Conservation (phyloP, 2,329 filamentous ascomycete species). For the Venturia asperata region DNA sequence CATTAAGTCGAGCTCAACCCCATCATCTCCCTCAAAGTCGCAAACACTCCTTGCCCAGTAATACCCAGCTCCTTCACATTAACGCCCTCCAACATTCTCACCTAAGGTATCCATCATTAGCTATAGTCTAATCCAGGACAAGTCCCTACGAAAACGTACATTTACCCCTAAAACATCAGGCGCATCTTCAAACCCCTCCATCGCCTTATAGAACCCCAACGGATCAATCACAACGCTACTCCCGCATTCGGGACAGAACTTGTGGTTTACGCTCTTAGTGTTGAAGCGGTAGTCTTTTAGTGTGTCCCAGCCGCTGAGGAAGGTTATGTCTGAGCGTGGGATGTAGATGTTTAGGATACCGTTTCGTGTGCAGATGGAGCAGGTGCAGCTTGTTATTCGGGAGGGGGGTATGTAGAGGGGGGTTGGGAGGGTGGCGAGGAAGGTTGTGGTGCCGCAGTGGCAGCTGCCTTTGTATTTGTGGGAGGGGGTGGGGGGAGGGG, state of each 20-base stretch:
- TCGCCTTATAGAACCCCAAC: background rate
- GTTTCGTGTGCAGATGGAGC: conserved; percentile 9
- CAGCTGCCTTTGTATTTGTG: conserved; percentile 3
- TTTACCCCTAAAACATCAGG: background rate
- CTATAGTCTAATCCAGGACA: background rate
- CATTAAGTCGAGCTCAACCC: background rate
- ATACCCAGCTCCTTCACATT: background rate
- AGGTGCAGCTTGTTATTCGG: background rate
- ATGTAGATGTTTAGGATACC: background rate
- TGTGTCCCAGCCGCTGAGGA: background rate
- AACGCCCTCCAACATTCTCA: conserved; percentile 7
- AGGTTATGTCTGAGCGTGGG: background rate
- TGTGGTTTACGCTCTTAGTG: background rate
- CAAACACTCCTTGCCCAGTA: background rate
- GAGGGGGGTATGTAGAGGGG: background rate
- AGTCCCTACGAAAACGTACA: background rate
- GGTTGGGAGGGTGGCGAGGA: background rate
- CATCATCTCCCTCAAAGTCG: conserved; percentile 1
- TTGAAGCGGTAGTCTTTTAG: conserved; percentile 10
- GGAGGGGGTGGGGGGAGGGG: background rate
- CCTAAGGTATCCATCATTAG: background rate
- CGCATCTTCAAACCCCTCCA: conserved; percentile 1
- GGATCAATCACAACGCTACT: background rate
- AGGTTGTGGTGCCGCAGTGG: background rate
- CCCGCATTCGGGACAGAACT: conserved; percentile 1